Base-by-base conservation (phyloP, 1,139 yeast species). In the Yamadazyma spencermartinsiae region DNA sequence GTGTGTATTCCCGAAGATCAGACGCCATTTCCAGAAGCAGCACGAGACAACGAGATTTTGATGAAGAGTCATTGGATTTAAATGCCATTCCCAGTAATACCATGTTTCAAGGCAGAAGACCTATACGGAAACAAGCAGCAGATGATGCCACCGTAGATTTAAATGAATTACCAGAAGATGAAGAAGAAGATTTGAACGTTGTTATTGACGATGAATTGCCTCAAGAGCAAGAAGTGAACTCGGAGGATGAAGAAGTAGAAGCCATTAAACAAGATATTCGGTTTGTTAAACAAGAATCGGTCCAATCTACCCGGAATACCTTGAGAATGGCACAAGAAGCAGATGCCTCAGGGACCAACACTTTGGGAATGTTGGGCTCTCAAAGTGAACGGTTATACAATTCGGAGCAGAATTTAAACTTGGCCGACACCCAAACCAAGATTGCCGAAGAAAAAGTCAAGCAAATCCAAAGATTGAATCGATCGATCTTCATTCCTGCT, bases 251-350 rank as follows among this genome's bases (percentile, higher is more conserved):
- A 58, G 98, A 89, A 48, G 89, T 90, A 14, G 96, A 88, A 55
- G 88, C 82, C 33, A 79, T 92, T 51, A 88, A 86, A 58, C 86
- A 85, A 49, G 90, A 90, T 52, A 85, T 87, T 46, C 72, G 88
- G 43, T 89, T 85, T 56, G 82, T 88, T 34, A 90, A 90, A 60
- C 94, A 88, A 53, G 94, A 88, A 53, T 84, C 96, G 1, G 80
- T 89, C 13, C 83, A 87, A 8, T 80, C 89, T 35, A 86, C 98
- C 0, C 75, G 95, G 53, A 89, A 89, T 52, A 89, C 96, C 0
- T 67, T 92, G 43, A 76, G 85, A 50, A 80, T 87, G 80, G 95
- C 96, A 1, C 85, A 85, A 48, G 94, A 88, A 52, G 97, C 98
- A 0, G 97, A 90, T 59, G 86, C 85, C 39, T 79, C 90, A 7